Evolutionary conservation across 805 yeast genomes (phyloP), one percentile per base, ranked within the genome.

Genomic region (Wickerhamiella sergipiensis): DNA sequence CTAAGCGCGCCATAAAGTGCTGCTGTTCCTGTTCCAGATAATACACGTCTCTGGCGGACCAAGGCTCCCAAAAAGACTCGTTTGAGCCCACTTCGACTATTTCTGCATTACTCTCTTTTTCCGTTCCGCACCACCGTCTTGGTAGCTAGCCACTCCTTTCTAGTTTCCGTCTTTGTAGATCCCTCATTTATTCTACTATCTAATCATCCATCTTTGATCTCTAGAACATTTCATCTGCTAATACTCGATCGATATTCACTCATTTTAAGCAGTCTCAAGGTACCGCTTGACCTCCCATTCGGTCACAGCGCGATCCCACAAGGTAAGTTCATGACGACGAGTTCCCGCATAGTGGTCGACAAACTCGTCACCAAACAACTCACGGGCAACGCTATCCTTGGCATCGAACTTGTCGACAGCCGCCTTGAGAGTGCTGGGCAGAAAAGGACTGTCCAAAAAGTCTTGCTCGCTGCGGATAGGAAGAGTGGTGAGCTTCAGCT

Each of bases 281-380:
- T 64, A 64, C 43, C 68, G 51, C 19, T 56, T 53, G 21, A 64
- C 62, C 50, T 65, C 68, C 68, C 68, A 65, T 50, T 61, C 59
- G 17, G 68, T 64, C 19, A 65, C 67, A 5, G 65, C 63, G 40
- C 64, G 64, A 42, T 61, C 57, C 55, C 61, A 65, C 45, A 52
- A 51, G 4, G 45, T 45, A 26, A 60, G 52, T 50, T 65, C 68
- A 42, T 64, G 64, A 31, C 50, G 43, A 19, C 68, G 51, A 12
- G 68, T 65, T 3, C 51, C 61, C 12, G 64, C 64, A 46, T 53
- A 65, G 43, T 65, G 68, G 22, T 65, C 66, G 9, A 65, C 68
- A 54, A 65, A 65, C 13, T 45, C 61, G 48, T 62, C 46, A 22
- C 61, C 61, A 31, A 53, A 51, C n/a, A 53, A 23, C 46, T 61